A percentile compares a stretch with the other conserved stretches of the same genome.
Evolutionary conservation across 177 flowering plant species (phyloP).

Genomic region (Vitis hybrid): DNA sequence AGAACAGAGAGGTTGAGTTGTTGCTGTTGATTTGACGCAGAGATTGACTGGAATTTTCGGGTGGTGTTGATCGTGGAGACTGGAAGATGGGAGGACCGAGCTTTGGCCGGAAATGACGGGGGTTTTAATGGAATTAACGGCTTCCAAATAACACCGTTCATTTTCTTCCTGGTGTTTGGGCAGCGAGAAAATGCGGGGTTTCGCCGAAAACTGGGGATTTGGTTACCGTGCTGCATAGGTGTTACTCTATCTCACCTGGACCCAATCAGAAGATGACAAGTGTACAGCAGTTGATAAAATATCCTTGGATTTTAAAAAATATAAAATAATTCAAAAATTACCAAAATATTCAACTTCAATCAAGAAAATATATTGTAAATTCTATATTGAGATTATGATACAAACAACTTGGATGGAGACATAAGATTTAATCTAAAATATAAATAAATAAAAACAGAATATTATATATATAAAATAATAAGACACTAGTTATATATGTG

Average conservation of each 20-base stretch:
- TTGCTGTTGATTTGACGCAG: conserved; percentile 38
- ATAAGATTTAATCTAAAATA: too few species aligned
- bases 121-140: conserved; percentile 17
- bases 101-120: conserved; percentile 22
- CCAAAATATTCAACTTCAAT: too few species aligned
- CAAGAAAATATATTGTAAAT: too few species aligned
- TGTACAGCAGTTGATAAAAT: too few species aligned
- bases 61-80: not conserved
- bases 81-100: too few species aligned
- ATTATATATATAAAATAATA: too few species aligned
- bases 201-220: not conserved
- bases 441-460: too few species aligned
- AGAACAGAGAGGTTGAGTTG: conserved; percentile 81
- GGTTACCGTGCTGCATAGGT: not conserved
- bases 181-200: not conserved
- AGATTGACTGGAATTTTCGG: conserved; percentile 9
- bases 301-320: too few species aligned
- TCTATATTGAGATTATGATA: too few species aligned
- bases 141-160: conserved; percentile 14
- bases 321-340: too few species aligned
- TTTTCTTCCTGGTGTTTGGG: conserved; percentile 16
- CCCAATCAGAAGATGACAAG: not conserved
- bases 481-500: too few species aligned
- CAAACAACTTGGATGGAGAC: too few species aligned
- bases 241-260: not conserved